These are phyloP conservation scores for Plectranthus barbatus DNA, from an alignment of 257 asterid species.

Conservation along the genomic window DNA sequence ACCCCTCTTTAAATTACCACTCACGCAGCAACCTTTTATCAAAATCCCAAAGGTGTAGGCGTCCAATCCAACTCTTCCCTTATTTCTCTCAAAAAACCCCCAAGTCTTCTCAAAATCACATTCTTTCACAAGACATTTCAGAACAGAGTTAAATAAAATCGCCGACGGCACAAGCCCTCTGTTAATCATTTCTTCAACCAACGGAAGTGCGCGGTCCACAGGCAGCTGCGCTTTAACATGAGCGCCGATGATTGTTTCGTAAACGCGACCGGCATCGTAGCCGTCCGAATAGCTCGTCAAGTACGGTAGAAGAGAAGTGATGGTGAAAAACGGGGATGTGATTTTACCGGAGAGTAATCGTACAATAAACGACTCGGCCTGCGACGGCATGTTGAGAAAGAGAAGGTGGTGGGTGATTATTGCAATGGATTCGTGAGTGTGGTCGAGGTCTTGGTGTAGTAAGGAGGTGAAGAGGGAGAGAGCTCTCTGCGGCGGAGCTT, in stretches of 20 bases:
- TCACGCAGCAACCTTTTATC: slow-evolving; percentile 65
- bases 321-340: slow-evolving; percentile 37
- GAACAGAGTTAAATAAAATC: slow-evolving; percentile 35
- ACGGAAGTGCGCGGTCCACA: slow-evolving; percentile 23
- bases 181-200: slow-evolving; percentile 45
- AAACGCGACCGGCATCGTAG: slow-evolving; percentile 25
- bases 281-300: slow-evolving; percentile 21
- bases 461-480: slow-evolving; percentile 46
- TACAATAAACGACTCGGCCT: slow-evolving; percentile 43
- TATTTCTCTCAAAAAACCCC: slow-evolving; percentile 35
- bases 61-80: slow-evolving; percentile 31
- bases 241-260: slow-evolving; percentile 47
- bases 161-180: slow-evolving; percentile 39
- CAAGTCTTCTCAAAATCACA: slow-evolving; percentile 30
- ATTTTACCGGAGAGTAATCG: slow-evolving; percentile 46
- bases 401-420: slow-evolving; percentile 42
- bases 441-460: slow-evolving; percentile 25
- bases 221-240: slow-evolving; percentile 34
- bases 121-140: slow-evolving; percentile 31
- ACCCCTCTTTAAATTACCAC: slow-evolving; percentile 38
- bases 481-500: slow-evolving; percentile 55
- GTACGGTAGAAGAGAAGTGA: slow-evolving; percentile 37
- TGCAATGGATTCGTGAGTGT: slow-evolving; percentile 46
- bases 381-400: slow-evolving; percentile 28
- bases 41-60: slow-evolving; percentile 62